Evolutionary conservation across 768 basidiomycete species (phyloP), one percentile per base, ranked within the genome.

Genomic region (Auricularia cornea): DNA sequence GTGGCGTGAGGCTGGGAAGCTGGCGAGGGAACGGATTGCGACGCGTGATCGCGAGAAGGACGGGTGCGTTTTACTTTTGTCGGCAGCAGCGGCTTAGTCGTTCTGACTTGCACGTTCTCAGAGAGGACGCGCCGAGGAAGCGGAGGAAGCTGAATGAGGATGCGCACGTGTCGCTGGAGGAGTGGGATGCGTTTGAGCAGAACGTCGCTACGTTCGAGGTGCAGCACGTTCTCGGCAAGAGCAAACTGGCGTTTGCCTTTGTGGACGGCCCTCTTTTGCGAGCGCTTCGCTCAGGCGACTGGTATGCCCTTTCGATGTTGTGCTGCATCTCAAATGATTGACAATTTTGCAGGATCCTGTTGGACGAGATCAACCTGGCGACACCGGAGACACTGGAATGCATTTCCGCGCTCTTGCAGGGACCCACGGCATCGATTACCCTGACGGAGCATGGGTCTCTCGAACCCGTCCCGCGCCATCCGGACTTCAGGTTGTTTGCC

Each of bases 321-420:
- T 60, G 26, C 48, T 54, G 67, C 10, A 63, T 40, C 28, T 60
- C 26, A 28, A 26, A 32, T 62, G 20, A 56, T 59, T 44, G 20
- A 44, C 40, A 60, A 18, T 41, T 35, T 16, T 2, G 35, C 64
- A 97, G 94, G 94, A 82, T 98, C 40, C 79, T 99, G 26, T 84
- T 99, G 4, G 97, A 99, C 67, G 97, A 98, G 74, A 87, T 98
- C 71, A 99, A 99, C 70, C 78, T 99, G 29, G 94, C 96, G 2
- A 93, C 89, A 64, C 79, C 94, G 29, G 97, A 98, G 74, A 98
- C 96, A 0, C 79, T 98, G 59, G 97, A 98, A 74, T 93, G 91
- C 62, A 84, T 99, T 56, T 86, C 94, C 4, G 83, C 86, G n/a
- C 80, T 99, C 8, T 82, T 98, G 20, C 89, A 91, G 65, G 84